Base-by-base conservation (phyloP, 192 early-diverging fungal species). In the Gonapodya prolifera region DNA sequence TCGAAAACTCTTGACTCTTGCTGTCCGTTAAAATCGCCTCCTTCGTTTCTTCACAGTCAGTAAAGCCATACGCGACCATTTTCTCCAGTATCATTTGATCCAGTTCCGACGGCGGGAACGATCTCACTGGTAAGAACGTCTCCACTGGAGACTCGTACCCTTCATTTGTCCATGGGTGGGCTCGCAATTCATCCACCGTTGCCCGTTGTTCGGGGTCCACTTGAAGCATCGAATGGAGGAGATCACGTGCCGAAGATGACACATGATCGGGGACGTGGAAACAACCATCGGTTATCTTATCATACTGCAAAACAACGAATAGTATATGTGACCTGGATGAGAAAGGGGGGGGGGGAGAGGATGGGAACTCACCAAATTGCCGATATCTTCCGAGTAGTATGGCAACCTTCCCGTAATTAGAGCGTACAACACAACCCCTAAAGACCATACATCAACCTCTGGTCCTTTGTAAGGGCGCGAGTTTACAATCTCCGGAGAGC, bases 401-500 rank as follows among this genome's bases (percentile, higher is more conserved):
- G 89, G 89, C 8, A 90, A 79, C 16, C 83, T 82, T 0, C 89
- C 89, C n/a, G 84, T 83, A 30, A 90, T 79, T 79, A 90, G 85
- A 30, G 85, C 84, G 69, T 84, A 90, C 1, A 90, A 79, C 70
- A 90, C 88, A 0, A 90, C 89, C 1, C 89, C 89, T 61, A 61
- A 23, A 61, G 45, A 61, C 45, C 45, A 61, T 16, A 61, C 23
- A 61, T 61, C 45, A 61, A 61, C 45, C 45, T 61, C 45, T 23
- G 45, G 45, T 61, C 45, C 45, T 61, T 61, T 61, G 45, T 61
- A 61, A 16, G 45, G 45, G 23, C 45, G 45, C 45, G 45, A 61
- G 45, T 61, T 61, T 16, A 61, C 45, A 61, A 61, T 61, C 23
- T 61, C 45, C 8, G 45, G 45, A 61, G 45, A 61, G 45, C 45